These are phyloP conservation scores for Stropharia rugosoannulata DNA, from an alignment of 768 basidiomycete genomes.

Conservation along the genomic window DNA sequence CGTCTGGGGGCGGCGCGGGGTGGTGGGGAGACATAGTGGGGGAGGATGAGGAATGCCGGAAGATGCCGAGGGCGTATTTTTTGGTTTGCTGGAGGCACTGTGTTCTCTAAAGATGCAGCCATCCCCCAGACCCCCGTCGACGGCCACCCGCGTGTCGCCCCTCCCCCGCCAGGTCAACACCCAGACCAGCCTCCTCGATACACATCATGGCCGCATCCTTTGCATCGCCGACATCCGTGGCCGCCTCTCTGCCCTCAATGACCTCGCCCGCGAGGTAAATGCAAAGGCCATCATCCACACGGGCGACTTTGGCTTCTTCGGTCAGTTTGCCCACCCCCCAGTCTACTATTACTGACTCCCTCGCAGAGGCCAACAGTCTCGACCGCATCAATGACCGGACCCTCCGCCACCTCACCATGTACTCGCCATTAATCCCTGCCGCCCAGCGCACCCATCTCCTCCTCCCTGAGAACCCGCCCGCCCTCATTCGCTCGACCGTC, in stretches of 20 bases:
- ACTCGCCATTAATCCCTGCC: conserved; percentile 90
- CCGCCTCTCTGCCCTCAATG: conserved; percentile 83
- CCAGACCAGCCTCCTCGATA: conserved; percentile 78
- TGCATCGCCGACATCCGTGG: conserved; percentile 95
- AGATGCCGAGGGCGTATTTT: conserved; percentile 11
- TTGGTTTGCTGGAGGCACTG: neutral
- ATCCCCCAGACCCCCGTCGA: conserved; percentile 51
- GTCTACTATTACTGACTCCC: neutral
- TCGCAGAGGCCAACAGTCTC: conserved; percentile 70
- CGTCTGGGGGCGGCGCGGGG: conserved; percentile 30
- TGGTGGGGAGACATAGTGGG: conserved; percentile 11
- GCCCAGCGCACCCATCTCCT: conserved; percentile 80
- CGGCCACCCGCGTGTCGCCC: conserved; percentile 55
- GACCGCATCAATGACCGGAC: conserved; percentile 94
- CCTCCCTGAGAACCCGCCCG: conserved; percentile 64
- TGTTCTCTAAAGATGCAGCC: conserved; percentile 7
- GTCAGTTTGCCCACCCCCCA: conserved; percentile 35
- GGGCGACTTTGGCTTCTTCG: conserved; percentile 99
- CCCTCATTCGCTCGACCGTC: conserved; percentile 70
- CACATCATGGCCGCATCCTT: conserved; percentile 81
- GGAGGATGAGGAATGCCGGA: conserved; percentile 11
- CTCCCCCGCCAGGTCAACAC: conserved; percentile 63
- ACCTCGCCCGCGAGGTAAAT: conserved; percentile 84
- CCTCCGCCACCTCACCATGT: conserved; percentile 92
- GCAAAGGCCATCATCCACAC: conserved; percentile 95